phyloP scores from a whole-genome alignment of 164 flowering plant species.

The Tetrastigma voinierianum region DNA sequence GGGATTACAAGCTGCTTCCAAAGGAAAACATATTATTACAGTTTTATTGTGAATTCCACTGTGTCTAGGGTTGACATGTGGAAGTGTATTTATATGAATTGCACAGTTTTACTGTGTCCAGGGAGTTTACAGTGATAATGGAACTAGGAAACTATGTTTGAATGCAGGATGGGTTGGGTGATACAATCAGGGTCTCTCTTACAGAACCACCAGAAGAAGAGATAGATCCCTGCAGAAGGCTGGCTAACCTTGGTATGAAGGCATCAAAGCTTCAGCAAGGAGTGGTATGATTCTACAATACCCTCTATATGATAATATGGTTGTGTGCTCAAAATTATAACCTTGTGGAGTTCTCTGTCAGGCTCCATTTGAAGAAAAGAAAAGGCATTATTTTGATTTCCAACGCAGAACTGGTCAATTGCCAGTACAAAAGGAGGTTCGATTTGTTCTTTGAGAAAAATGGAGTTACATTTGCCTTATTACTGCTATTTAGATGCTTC shows the following conservation, averaged over 20 bases:
- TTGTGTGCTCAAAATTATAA: not conserved
- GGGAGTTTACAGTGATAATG: not conserved
- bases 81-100: too few relatives aligned
- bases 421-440: slow-evolving; percentile 89
- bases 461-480: not conserved
- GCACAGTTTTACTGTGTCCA: too few relatives aligned
- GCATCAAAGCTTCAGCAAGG: slow-evolving; percentile 85
- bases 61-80: not conserved
- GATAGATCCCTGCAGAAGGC: slow-evolving; percentile 89
- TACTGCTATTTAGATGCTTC: not conserved
- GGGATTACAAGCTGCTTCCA: not conserved
- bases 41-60: not conserved
- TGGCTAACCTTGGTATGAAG: slow-evolving; percentile 88
- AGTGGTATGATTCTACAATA: slow-evolving; percentile 64
- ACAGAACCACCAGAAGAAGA: slow-evolving; percentile 96
- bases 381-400: slow-evolving; percentile 90
- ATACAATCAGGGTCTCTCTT: slow-evolving; percentile 94
- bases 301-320: not conserved
- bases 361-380: slow-evolving; percentile 89
- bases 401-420: slow-evolving; percentile 91
- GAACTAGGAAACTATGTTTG: not conserved
- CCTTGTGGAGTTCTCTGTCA: slow-evolving; percentile 18
- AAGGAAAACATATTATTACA: not conserved
- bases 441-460: slow-evolving; percentile 8
- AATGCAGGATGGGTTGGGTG: slow-evolving; percentile 93